Percentiles rank a stretch among this genome's conserved stretches.
Conservation (phyloP, 306 rosid species). For the Casuarina equisetifolia region DNA sequence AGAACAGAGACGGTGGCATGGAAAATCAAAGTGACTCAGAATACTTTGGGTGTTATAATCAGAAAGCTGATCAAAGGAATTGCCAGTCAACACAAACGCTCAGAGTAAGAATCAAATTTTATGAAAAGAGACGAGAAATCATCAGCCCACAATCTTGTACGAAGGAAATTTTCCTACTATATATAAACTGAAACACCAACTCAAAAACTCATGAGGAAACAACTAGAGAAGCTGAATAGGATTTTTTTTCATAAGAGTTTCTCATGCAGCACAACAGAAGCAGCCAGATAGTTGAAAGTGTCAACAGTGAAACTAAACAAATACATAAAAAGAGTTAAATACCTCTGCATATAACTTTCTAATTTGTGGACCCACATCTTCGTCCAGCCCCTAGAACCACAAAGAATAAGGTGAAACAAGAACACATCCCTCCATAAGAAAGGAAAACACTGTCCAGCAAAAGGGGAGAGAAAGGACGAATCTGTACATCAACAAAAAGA, state of each 20-base stretch:
- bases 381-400: constrained; percentile 87
- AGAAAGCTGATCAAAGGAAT: background rate
- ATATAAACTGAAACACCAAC: background rate
- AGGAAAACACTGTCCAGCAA: constrained; percentile 19
- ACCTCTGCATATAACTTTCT: constrained; percentile 95
- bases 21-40: background rate
- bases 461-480: constrained; percentile 30
- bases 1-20: background rate
- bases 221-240: constrained; percentile 27
- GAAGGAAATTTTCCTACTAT: background rate
- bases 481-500: constrained; percentile 86
- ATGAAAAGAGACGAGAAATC: background rate
- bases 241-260: background rate
- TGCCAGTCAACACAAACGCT: background rate
- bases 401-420: constrained; percentile 33
- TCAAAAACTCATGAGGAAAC: background rate
- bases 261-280: constrained; percentile 21
- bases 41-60: background rate
- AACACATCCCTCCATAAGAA: constrained; percentile 16
- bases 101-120: background rate
- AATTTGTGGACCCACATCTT: constrained; percentile 85
- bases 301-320: constrained; percentile 9
- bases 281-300: constrained; percentile 16
- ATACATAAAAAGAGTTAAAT: constrained; percentile 20
- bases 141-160: background rate